Evolutionary conservation across 2,329 filamentous ascomycete genomes (phyloP).

Genomic region (Alternaria incomplexa): DNA sequence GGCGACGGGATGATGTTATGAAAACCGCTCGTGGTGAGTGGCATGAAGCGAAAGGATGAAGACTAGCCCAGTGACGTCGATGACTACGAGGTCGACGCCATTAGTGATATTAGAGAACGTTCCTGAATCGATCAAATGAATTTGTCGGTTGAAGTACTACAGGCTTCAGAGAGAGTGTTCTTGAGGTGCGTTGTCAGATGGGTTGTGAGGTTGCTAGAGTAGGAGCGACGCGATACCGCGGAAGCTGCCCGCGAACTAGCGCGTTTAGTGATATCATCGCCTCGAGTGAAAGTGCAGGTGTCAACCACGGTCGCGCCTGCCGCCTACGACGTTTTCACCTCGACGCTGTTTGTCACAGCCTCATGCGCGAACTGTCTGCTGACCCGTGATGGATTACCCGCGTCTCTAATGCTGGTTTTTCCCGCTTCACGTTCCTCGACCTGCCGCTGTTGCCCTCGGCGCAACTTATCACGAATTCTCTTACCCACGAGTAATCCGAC

Average conservation of each 20-base stretch:
- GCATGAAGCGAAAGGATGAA: not conserved
- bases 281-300: conserved; percentile 1
- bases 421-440: not conserved
- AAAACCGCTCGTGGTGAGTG: not conserved
- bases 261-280: conserved; percentile 31
- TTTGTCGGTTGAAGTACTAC: not conserved
- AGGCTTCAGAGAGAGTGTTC: not conserved
- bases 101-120: not conserved
- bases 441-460: conserved; percentile 22
- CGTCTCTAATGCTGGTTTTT: not conserved
- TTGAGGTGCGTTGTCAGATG: not conserved
- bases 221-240: conserved; percentile 3
- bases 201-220: not conserved
- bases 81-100: not conserved
- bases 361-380: not conserved
- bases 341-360: not conserved
- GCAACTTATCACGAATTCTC: conserved; percentile 2
- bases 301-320: not conserved
- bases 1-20: not conserved
- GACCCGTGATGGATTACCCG: not conserved
- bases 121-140: not conserved
- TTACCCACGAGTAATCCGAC: not conserved
- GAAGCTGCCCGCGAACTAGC: conserved; percentile 25
- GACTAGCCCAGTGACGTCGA: not conserved
- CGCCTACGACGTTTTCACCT: not conserved